Percentiles rank a stretch among this genome's conserved stretches.
Conservation (phyloP, 2,329 filamentous ascomycete genomes). For the Phoma herbarum region DNA sequence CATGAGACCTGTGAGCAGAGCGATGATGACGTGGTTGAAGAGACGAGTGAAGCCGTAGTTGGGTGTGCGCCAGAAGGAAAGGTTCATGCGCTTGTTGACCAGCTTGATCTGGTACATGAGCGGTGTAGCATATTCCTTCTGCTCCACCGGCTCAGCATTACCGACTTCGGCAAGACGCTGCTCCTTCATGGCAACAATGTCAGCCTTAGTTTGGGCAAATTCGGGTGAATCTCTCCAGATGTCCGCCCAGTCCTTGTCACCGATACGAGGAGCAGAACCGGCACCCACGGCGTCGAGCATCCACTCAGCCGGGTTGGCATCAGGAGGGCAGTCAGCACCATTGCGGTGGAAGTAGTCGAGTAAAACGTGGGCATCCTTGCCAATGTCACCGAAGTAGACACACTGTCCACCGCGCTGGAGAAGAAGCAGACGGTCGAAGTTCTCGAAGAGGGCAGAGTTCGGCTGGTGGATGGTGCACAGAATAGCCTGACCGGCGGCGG, state of each 20-base stretch:
- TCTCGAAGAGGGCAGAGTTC: constrained; percentile 84
- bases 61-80: constrained; percentile 83
- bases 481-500: constrained; percentile 83
- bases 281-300: constrained; percentile 88
- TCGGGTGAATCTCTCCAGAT: constrained; percentile 80
- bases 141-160: constrained; percentile 56
- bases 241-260: constrained; percentile 80
- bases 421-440: constrained; percentile 84
- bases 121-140: constrained; percentile 85
- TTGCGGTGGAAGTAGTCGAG: constrained; percentile 63
- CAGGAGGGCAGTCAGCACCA: constrained; percentile 67
- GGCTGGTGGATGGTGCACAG: constrained; percentile 93
- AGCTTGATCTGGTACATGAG: constrained; percentile 79
- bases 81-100: constrained; percentile 76
- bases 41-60: constrained; percentile 90
- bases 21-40: constrained; percentile 83
- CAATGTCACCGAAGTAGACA: constrained; percentile 88
- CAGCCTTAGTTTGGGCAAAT: constrained; percentile 70
- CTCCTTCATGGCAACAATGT: constrained; percentile 72
- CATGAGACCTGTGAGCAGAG: constrained; percentile 78
- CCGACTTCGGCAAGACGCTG: constrained; percentile 62
- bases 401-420: constrained; percentile 80
- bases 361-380: constrained; percentile 75
- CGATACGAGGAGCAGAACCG: constrained; percentile 75
- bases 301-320: constrained; percentile 72